phyloP scores from a whole-genome alignment of 352 stramenopile species.

The Phytophthora chlamydospora region DNA sequence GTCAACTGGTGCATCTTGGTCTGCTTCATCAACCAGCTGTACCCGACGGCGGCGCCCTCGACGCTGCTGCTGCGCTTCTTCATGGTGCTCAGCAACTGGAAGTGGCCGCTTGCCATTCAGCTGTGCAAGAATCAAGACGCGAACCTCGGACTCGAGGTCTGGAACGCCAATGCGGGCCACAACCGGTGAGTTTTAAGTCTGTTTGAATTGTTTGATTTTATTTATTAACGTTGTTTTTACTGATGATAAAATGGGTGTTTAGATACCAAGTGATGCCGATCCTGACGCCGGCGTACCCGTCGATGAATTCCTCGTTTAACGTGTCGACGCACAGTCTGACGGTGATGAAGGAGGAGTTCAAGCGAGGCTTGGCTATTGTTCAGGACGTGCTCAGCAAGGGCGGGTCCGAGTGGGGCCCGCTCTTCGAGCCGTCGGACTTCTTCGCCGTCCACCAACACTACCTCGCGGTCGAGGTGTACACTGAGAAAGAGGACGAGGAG shows the following conservation, averaged over 20 bases:
- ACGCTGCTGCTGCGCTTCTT: constrained; percentile 90
- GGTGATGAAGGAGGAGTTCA: constrained; percentile 95
- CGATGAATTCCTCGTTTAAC: constrained; percentile 99
- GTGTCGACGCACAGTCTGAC: constrained; percentile 95
- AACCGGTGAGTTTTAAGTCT: constrained; percentile 55
- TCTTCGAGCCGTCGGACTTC: constrained; percentile 89
- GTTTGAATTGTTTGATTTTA: constrained; percentile 6
- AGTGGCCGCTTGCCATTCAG: constrained; percentile 91
- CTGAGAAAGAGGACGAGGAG: constrained; percentile 89
- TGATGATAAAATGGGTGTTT: not conserved
- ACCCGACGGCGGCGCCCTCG: constrained; percentile 84
- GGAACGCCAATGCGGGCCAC: constrained; percentile 87
- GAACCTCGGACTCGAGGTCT: constrained; percentile 88
- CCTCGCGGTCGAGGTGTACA: constrained; percentile 92
- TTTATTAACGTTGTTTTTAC: constrained; percentile 11
- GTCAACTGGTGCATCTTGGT: constrained; percentile 99
- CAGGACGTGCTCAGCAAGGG: constrained; percentile 87
- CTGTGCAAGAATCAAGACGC: constrained; percentile 88
- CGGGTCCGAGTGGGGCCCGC: constrained; percentile 72
- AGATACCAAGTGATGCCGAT: constrained; percentile 98
- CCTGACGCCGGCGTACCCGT: constrained; percentile 98
- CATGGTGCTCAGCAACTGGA: constrained; percentile 91
- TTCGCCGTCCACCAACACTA: constrained; percentile 91
- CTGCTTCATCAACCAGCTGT: constrained; percentile 95
- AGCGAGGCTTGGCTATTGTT: constrained; percentile 76